phyloP scores from a whole-genome alignment of 164 flowering plant species.

The Dillenia suffruticosa region DNA sequence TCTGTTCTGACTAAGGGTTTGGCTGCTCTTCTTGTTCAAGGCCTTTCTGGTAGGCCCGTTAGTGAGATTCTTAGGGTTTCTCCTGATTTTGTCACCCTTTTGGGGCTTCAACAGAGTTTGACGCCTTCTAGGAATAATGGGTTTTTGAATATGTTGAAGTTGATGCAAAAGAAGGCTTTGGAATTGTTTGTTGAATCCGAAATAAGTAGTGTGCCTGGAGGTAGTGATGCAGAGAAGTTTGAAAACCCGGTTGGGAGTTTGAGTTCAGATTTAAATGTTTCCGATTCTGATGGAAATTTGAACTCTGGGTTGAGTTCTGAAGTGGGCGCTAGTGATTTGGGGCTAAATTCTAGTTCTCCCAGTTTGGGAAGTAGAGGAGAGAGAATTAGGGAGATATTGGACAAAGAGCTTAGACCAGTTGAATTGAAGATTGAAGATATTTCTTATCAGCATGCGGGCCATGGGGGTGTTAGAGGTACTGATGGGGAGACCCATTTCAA shows the following conservation, averaged over 20 bases:
- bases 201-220: constrained; percentile 15
- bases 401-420: constrained; percentile 55
- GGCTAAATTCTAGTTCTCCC: not conserved
- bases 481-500: constrained; percentile 95
- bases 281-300: constrained; percentile 6
- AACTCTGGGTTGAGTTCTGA: constrained; percentile 8
- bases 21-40: constrained; percentile 87
- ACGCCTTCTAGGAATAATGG: constrained; percentile 96
- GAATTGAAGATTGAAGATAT: constrained; percentile 74
- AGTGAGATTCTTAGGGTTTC: constrained; percentile 62
- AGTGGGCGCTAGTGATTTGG: not conserved
- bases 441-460: constrained; percentile 92
- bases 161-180: constrained; percentile 90
- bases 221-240: not conserved
- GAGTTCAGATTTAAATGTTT: constrained; percentile 1
- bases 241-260: not conserved
- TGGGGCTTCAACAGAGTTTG: constrained; percentile 86
- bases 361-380: constrained; percentile 59
- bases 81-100: constrained; percentile 69
- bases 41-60: constrained; percentile 70
- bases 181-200: constrained; percentile 39
- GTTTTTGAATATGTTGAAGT: constrained; percentile 81
- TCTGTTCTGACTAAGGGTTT: constrained; percentile 89
- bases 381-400: constrained; percentile 64
- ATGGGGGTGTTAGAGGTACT: constrained; percentile 62